phyloP scores from a whole-genome alignment of 2,329 filamentous ascomycete genomes.

The Chaetomiaceae sp. region DNA sequence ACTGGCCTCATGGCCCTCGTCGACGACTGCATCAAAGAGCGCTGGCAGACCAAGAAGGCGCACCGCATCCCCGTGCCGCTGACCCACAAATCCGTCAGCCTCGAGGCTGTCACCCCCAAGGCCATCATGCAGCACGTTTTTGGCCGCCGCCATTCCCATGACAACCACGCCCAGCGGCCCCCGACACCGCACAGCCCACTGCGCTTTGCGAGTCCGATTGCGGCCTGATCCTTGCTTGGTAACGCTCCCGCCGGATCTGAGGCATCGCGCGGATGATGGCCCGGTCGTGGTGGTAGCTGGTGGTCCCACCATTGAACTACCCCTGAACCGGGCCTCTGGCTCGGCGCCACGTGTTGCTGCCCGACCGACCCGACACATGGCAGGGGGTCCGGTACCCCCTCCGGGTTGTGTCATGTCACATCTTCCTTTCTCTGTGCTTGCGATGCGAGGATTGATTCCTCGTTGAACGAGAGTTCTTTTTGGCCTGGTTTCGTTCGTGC shows the following conservation, averaged over 20 bases:
- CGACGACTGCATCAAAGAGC: conserved; percentile 82
- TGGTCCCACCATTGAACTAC: too few species aligned
- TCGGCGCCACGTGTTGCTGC: too few species aligned
- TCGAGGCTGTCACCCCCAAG: conserved; percentile 33
- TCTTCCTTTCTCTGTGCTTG: too few species aligned
- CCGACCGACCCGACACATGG: too few species aligned
- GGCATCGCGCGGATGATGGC: background rate
- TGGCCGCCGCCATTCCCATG: conserved; percentile 27
- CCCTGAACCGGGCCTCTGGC: too few species aligned
- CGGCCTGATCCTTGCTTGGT: conserved; percentile 13
- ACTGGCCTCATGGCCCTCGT: conserved; percentile 85
- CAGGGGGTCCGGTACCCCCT: too few species aligned
- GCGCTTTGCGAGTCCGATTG: conserved; percentile 15
- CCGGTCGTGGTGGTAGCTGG: too few species aligned
- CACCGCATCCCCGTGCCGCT: conserved; percentile 34
- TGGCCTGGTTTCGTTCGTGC: too few species aligned
- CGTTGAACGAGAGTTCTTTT: too few species aligned
- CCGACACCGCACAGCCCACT: conserved; percentile 16
- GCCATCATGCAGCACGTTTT: conserved; percentile 33
- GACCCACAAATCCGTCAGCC: conserved; percentile 28
- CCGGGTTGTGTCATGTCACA: too few species aligned
- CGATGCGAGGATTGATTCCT: too few species aligned
- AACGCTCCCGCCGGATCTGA: background rate
- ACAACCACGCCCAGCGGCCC: conserved; percentile 16
- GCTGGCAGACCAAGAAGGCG: conserved; percentile 53